Conservation (phyloP, 2,329 filamentous ascomycete genomes). For the Xylaria sp. region DNA sequence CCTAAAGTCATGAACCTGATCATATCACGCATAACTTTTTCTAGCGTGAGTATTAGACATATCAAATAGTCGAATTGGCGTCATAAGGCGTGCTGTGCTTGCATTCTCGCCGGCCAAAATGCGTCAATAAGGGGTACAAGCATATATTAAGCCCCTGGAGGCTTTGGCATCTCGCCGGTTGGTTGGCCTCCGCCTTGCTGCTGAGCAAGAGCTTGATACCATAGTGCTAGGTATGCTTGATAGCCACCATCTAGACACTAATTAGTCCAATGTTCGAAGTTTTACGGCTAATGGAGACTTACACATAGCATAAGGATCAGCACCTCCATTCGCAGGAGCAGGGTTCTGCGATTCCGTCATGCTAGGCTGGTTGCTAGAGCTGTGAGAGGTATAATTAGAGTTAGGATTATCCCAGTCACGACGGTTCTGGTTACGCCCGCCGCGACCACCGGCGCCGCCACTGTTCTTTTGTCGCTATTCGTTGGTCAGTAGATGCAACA, state of each 20-base stretch:
- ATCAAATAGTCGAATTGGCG: conserved; percentile 1
- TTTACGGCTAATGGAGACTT: conserved; percentile 50
- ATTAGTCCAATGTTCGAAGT: conserved; percentile 40
- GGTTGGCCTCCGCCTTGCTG: conserved; percentile 53
- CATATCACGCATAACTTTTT: conserved; percentile 6
- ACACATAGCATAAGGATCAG: conserved; percentile 81
- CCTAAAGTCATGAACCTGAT: conserved; percentile 14
- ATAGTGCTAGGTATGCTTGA: conserved; percentile 80
- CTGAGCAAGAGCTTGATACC: conserved; percentile 76
- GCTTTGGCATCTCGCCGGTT: conserved; percentile 52
- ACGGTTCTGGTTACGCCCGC: conserved; percentile 50
- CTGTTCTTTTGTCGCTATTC: conserved; percentile 65
- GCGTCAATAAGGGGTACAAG: not conserved
- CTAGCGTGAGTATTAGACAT: conserved; percentile 17
- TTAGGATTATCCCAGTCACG: conserved; percentile 66
- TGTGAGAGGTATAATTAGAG: conserved; percentile 63
- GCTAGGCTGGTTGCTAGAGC: conserved; percentile 55
- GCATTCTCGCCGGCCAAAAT: conserved; percentile 7
- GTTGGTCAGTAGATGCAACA: conserved; percentile 45
- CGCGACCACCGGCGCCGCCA: conserved; percentile 57
- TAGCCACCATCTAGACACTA: conserved; percentile 76
- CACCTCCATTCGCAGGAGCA: conserved; percentile 61
- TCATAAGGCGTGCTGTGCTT: not conserved
- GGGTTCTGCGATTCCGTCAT: conserved; percentile 51
- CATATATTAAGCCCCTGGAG: conserved; percentile 51